These are phyloP conservation scores for Curvularia spicifera DNA, from an alignment of 2,329 filamentous ascomycete species.

Conservation along the genomic window DNA sequence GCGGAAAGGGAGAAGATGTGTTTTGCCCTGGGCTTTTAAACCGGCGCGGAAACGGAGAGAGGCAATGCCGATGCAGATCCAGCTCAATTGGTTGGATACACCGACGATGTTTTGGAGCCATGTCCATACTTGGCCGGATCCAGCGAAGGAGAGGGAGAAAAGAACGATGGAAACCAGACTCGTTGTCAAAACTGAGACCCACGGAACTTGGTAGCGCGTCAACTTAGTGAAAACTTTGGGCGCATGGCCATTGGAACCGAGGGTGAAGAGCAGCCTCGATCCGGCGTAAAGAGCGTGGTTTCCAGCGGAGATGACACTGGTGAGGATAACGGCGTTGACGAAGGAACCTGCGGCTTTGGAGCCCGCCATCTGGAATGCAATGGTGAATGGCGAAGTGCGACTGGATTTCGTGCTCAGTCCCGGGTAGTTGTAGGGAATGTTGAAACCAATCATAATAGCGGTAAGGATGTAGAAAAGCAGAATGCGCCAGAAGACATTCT, in stretches of 20 bases:
- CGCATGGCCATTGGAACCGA: conserved; percentile 66
- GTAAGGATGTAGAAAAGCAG: conserved; percentile 52
- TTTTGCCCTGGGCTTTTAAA: conserved; percentile 55
- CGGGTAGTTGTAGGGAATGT: conserved; percentile 50
- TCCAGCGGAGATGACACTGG: conserved; percentile 65
- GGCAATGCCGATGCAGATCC: conserved; percentile 62
- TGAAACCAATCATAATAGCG: conserved; percentile 52
- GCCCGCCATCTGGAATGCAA: conserved; percentile 67
- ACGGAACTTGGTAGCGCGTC: conserved; percentile 52
- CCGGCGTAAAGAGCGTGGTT: conserved; percentile 63
- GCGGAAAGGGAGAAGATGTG: conserved; percentile 57
- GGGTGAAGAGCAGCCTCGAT: conserved; percentile 62
- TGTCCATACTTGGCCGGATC: conserved; percentile 53
- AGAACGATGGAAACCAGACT: conserved; percentile 46
- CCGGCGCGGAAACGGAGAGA: conserved; percentile 63
- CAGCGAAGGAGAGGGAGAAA: conserved; percentile 55
- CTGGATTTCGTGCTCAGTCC: conserved; percentile 45
- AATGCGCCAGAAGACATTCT: conserved; percentile 77
- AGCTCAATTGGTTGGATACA: conserved; percentile 60
- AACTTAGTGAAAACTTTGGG: conserved; percentile 70
- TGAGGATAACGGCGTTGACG: conserved; percentile 69
- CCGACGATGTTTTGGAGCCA: conserved; percentile 75
- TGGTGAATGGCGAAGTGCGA: conserved; percentile 67
- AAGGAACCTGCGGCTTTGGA: conserved; percentile 66
- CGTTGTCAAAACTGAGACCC: conserved; percentile 46